Percentiles rank a stretch among this genome's conserved stretches.
Evolutionary conservation across 495 filamentous ascomycete genomes (phyloP).

Genomic region (Amphirosellinia nigrospora): DNA sequence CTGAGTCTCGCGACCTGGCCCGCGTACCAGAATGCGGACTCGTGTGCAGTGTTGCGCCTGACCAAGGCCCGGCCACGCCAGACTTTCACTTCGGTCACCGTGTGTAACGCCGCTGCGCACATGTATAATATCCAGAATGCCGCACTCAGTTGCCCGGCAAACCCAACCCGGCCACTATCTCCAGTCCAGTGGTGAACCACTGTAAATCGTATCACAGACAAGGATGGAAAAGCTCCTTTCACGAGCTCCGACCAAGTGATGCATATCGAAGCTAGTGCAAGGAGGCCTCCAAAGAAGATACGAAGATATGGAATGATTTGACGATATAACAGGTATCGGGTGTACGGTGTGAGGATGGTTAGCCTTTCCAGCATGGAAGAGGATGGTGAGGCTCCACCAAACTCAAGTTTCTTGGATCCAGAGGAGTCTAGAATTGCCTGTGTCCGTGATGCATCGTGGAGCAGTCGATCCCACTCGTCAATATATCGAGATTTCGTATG

Average conservation of each 20-base stretch:
- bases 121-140: slow-evolving; percentile 93
- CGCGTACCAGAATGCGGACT: slow-evolving; percentile 94
- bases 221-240: slow-evolving; percentile 72
- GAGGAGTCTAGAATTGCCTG: slow-evolving; percentile 87
- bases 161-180: slow-evolving; percentile 72
- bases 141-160: slow-evolving; percentile 83
- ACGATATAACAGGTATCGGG: slow-evolving; percentile 78
- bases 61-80: slow-evolving; percentile 95
- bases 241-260: slow-evolving; percentile 93
- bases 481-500: slow-evolving; percentile 83
- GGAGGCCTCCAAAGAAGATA: slow-evolving; percentile 64
- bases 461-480: slow-evolving; percentile 82
- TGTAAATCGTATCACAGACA: slow-evolving; percentile 84
- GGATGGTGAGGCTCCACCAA: slow-evolving; percentile 63
- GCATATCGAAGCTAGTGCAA: slow-evolving; percentile 75
- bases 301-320: slow-evolving; percentile 70
- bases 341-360: slow-evolving; percentile 79
- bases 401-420: slow-evolving; percentile 79
- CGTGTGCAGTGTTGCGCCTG: slow-evolving; percentile 84
- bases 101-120: slow-evolving; percentile 79
- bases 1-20: slow-evolving; percentile 87
- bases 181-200: slow-evolving; percentile 77
- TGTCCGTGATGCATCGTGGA: slow-evolving; percentile 71
- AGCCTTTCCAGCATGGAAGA: slow-evolving; percentile 59
- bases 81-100: slow-evolving; percentile 86